phyloP scores from a whole-genome alignment of 2,329 filamentous ascomycete species.

The Lecanicillium sp. region DNA sequence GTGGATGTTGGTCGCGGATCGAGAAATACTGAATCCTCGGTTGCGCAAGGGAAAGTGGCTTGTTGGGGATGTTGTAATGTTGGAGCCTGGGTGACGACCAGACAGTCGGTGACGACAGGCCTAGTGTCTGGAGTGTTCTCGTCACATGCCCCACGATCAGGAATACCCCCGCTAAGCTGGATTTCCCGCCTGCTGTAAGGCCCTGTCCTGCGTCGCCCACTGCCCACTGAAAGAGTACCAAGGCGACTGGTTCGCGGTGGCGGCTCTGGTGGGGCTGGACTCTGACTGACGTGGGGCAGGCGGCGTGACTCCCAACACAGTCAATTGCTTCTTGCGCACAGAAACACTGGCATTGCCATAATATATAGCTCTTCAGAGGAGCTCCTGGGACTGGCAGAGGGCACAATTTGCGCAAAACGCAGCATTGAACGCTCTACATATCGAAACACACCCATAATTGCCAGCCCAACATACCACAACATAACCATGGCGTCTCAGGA shows the following conservation, averaged over 20 bases:
- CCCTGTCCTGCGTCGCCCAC: neutral
- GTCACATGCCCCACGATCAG: constrained; percentile 8
- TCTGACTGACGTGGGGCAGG: neutral
- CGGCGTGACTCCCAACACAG: neutral
- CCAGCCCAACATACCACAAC: neutral
- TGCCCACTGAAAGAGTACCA: neutral
- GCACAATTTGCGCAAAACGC: no score
- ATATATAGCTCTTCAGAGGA: no score
- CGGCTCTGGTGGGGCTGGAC: constrained; percentile 3
- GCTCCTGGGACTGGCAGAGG: no score
- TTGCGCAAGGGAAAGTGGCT: neutral
- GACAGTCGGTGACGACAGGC: constrained; percentile 8
- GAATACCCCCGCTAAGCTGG: neutral
- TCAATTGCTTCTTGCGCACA: neutral
- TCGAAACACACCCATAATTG: no score
- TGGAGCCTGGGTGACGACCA: no score
- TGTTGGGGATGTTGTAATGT: neutral
- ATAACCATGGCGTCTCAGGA: constrained; percentile 25
- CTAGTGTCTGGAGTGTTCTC: constrained; percentile 3
- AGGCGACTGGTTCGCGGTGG: neutral
- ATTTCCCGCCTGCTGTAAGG: neutral
- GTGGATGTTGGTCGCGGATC: constrained; percentile 21
- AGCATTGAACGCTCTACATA: no score
- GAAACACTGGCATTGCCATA: no score
- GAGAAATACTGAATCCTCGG: neutral